A percentile compares a stretch with the other conserved stretches of the same genome.
These are phyloP conservation scores for Trichophyton equinum DNA, from an alignment of 2,329 filamentous ascomycete genomes.

Conservation along the genomic window DNA sequence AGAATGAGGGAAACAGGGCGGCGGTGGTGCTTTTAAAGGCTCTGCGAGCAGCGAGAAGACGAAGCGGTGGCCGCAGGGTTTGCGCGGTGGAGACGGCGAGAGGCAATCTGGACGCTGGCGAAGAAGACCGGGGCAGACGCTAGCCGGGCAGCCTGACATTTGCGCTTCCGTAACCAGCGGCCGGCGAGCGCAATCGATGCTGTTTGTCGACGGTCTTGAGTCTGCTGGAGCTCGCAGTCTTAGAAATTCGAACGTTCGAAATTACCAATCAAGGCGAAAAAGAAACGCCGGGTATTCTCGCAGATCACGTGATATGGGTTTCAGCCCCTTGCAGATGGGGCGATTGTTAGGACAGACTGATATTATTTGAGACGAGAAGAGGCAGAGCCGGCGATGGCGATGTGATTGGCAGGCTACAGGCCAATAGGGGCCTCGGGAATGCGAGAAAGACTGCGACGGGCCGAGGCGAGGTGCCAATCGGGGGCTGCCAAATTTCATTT, in stretches of 20 bases:
- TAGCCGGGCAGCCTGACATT: neutral
- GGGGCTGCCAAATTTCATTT: neutral
- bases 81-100: neutral
- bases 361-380: too few species aligned
- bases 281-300: neutral
- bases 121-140: neutral
- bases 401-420: neutral
- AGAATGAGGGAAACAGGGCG: slow-evolving; percentile 86
- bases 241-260: slow-evolving; percentile 4
- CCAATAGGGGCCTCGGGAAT: neutral
- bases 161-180: neutral
- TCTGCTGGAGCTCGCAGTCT: neutral
- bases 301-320: slow-evolving; percentile 1
- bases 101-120: neutral
- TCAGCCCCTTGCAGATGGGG: neutral
- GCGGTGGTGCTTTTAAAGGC: slow-evolving; percentile 33
- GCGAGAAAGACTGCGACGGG: neutral
- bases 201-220: too few species aligned
- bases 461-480: slow-evolving; percentile 1
- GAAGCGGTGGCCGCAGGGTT: neutral
- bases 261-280: slow-evolving; percentile 1
- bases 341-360: too few species aligned
- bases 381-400: too few species aligned
- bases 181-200: too few species aligned
- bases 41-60: neutral